phyloP scores from a whole-genome alignment of 768 basidiomycete genomes.

The Pulveroboletus sp. region DNA sequence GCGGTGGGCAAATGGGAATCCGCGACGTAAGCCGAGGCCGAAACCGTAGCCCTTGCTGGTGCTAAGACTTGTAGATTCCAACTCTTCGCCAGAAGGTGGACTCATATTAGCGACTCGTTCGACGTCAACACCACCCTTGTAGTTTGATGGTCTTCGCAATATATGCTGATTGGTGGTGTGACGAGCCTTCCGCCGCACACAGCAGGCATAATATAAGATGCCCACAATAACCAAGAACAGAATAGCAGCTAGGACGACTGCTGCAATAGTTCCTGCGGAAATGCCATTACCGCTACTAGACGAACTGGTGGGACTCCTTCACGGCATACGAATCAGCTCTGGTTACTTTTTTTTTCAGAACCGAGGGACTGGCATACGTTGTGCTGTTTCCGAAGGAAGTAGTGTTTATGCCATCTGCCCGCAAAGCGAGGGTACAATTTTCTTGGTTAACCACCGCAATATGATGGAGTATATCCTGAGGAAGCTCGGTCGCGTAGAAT shows the following conservation, averaged over 20 bases:
- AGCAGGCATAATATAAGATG: constrained; percentile 40
- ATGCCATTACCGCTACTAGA: constrained; percentile 22
- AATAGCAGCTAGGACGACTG: constrained; percentile 52
- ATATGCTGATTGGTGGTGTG: constrained; percentile 18
- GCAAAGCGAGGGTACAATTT: constrained; percentile 45
- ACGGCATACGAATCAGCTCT: constrained; percentile 2
- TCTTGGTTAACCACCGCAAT: constrained; percentile 55
- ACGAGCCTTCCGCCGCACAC: constrained; percentile 44
- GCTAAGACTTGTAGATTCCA: constrained; percentile 26
- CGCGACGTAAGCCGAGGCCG: constrained; percentile 29
- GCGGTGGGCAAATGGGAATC: constrained; percentile 21
- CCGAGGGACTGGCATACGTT: constrained; percentile 26
- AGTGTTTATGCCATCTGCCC: constrained; percentile 46
- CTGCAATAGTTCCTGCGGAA: constrained; percentile 59
- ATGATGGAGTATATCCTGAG: constrained; percentile 44
- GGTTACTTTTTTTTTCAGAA: not conserved
- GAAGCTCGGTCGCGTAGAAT: constrained; percentile 59
- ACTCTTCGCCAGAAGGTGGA: constrained; percentile 19
- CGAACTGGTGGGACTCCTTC: constrained; percentile 16
- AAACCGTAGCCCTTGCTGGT: constrained; percentile 33
- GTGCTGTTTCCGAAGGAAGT: constrained; percentile 35
- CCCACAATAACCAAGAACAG: constrained; percentile 46
- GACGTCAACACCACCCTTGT: constrained; percentile 3
- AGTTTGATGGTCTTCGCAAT: not conserved
- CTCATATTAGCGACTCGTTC: constrained; percentile 8